Base-by-base conservation (phyloP, 495 filamentous ascomycete species). In the Trichoderma reesei region DNA sequence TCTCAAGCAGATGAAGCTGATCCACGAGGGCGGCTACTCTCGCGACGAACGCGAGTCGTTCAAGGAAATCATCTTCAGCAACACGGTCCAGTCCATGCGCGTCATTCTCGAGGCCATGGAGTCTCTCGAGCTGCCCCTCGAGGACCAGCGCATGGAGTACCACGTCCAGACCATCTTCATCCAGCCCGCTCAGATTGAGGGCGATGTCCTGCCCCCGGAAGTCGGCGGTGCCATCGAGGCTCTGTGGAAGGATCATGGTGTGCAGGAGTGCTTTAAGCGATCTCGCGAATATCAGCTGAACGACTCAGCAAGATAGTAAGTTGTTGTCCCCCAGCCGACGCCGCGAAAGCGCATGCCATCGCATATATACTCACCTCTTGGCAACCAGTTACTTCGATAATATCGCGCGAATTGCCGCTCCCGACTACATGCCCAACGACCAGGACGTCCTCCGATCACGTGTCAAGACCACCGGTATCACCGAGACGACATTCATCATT, bases 391-490 rank as follows among this genome's bases (percentile, higher is more conserved):
- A 96, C 85, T 98, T 99, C 72, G 91, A 96, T 73, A 92, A 93
- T 65, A 88, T 99, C 70, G 88, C 90, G 36, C 90, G 94, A 66
- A 96, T 99, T 68, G 90, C 90, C 39, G 86, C 89, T 65, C 88
- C 87, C 61, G 92, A 96, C 73, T 99, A 98, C 74, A 87, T 98
- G 71, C 94, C 94, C 68, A 96, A 90, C 67, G 93, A 99, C 73
- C 92, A 96, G 75, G 94, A 99, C 80, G 92, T 98, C 20, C 89
- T 98, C 44, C 87, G 93, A 67, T 96, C 94, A 65, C 91, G 94
- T 87, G 88, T 99, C 76, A 96, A 96, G 86, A 99, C 94, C 33
- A 99, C 94, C 60, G 95, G 94, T 86, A 98, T 99, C 72, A 99
- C 91, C 18, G 94, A 99, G 79, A 98, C 94, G 20, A 94, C 92